phyloP scores from a whole-genome alignment of 1,139 yeast genomes.

The Candida anutae region DNA sequence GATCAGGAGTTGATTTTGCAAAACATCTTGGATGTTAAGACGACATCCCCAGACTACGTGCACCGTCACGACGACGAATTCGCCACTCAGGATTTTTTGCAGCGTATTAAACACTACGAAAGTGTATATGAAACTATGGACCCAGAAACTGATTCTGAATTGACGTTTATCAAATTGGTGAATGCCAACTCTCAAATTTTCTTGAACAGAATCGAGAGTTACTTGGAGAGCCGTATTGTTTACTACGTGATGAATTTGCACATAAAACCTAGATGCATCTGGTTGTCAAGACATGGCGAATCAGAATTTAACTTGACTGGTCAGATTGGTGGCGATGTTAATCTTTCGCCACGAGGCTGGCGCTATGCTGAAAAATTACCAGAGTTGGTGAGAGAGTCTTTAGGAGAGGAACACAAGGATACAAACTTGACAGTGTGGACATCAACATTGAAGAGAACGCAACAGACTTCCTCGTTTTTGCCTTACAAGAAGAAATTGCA shows the following conservation, averaged over 20 bases:
- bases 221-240: slow-evolving; percentile 86
- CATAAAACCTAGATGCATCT: slow-evolving; percentile 83
- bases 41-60: slow-evolving; percentile 82
- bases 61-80: slow-evolving; percentile 55
- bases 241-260: slow-evolving; percentile 94
- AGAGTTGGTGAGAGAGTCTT: slow-evolving; percentile 61
- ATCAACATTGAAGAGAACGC: slow-evolving; percentile 84
- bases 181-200: slow-evolving; percentile 85
- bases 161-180: slow-evolving; percentile 79
- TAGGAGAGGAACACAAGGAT: slow-evolving; percentile 57
- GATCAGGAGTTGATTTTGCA: slow-evolving; percentile 70
- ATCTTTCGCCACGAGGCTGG: slow-evolving; percentile 78
- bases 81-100: slow-evolving; percentile 65
- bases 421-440: slow-evolving; percentile 90
- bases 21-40: slow-evolving; percentile 78
- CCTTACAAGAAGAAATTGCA: slow-evolving; percentile 73
- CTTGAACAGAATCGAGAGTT: slow-evolving; percentile 79
- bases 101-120: slow-evolving; percentile 68
- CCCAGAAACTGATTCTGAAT: slow-evolving; percentile 45
- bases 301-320: slow-evolving; percentile 88
- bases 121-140: slow-evolving; percentile 69
- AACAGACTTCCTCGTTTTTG: slow-evolving; percentile 80
- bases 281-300: slow-evolving; percentile 95
- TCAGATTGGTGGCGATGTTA: slow-evolving; percentile 93
- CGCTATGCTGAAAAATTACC: slow-evolving; percentile 81